Base-by-base conservation (phyloP, 805 yeast genomes). In the Sugiyamaella valdiviana region DNA sequence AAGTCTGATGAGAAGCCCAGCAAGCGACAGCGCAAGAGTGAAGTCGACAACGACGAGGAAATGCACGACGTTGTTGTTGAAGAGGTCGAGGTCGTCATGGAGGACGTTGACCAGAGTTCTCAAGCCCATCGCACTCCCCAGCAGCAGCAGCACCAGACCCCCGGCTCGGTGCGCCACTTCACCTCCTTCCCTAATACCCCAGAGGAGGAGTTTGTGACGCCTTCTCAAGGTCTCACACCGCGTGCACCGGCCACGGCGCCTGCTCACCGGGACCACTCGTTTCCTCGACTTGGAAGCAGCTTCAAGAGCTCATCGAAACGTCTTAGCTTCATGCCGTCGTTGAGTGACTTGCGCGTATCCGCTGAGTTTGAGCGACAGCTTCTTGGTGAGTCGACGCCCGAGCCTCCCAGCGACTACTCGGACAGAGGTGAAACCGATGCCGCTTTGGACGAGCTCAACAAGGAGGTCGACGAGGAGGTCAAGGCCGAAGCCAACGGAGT, bases 291-390 rank as follows among this genome's bases (percentile, higher is more conserved):
- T 3, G 32, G 32, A 26, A 26, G 32, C 32, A 26, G 32, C 32
- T 26, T 26, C 32, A 26, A 26, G 14, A n/a, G 32, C 12, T 21
- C 36, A 22, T 44, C 39, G 39, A 44, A 50, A 45, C 46, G 59
- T 15, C 50, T 44, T 38, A 54, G 57, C 38, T 56, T 57, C 47
- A 57, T 57, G 59, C 61, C 61, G 3, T 45, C 40, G 17, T 20
- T 56, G 37, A 41, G 37, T 2, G 51, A 56, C 29, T 49, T 56
- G 36, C 46, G 51, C 22, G 48, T 51, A 35, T 51, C 54, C n/a
- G 39, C 45, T 19, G 54, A 51, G 20, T 53, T 53, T 45, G 36
- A 51, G 19, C 37, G 40, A 10, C 36, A 26, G 35, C 45, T 51
- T n/a, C 36, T 36, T 15, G 39, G 36, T 4, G 44, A 23, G 12